phyloP scores from a whole-genome alignment of 345 rosid species.

The Triadica sebifera region DNA sequence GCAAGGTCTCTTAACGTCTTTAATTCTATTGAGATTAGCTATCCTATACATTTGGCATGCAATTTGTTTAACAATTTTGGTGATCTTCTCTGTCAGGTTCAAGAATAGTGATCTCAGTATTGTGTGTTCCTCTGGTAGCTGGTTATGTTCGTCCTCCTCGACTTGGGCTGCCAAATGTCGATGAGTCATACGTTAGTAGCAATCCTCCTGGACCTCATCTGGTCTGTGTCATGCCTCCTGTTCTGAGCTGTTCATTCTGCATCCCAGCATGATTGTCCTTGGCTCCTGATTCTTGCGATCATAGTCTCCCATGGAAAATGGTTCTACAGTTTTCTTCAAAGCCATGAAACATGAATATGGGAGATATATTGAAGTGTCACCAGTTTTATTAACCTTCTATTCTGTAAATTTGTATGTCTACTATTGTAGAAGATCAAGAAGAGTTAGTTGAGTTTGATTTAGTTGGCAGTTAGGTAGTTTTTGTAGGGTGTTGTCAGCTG shows the following conservation, averaged over 20 bases:
- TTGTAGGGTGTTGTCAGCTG: neutral
- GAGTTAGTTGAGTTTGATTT: constrained; percentile 8
- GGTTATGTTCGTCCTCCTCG: constrained; percentile 91
- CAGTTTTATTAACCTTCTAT: neutral
- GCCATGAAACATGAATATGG: neutral
- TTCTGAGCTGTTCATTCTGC: constrained; percentile 80
- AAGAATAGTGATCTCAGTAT: constrained; percentile 66
- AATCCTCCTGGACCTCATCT: constrained; percentile 71
- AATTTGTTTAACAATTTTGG: neutral
- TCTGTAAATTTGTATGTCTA: constrained; percentile 17
- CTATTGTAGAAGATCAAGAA: constrained; percentile 4
- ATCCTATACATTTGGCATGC: neutral
- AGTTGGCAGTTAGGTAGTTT: constrained; percentile 10
- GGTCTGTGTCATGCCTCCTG: constrained; percentile 83
- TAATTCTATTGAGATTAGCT: constrained; percentile 3
- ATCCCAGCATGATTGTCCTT: constrained; percentile 45
- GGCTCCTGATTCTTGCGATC: neutral
- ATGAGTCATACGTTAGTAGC: constrained; percentile 75
- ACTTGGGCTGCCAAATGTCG: constrained; percentile 57
- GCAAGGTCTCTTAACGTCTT: constrained; percentile 50
- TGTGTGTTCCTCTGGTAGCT: constrained; percentile 78
- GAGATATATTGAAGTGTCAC: neutral
- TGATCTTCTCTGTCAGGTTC: constrained; percentile 47
- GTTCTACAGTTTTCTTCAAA: neutral
- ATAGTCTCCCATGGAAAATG: neutral